Evolutionary conservation across 1,284 basidiomycete species (phyloP), one percentile per base, ranked within the genome.

Genomic region (Sphaerobolus stellatus): DNA sequence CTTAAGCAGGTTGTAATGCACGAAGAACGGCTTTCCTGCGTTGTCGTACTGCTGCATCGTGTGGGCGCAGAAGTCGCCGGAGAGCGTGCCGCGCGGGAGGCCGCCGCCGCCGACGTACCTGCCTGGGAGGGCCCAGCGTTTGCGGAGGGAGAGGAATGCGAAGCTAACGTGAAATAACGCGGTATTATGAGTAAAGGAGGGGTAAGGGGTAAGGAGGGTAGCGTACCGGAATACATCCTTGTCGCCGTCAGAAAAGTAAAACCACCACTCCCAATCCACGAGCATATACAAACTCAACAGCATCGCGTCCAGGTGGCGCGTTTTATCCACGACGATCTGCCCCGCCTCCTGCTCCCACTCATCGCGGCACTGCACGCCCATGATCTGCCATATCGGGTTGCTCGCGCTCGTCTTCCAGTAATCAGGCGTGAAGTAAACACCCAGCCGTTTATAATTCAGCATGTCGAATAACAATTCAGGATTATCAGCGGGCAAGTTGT

Each of bases 81-180:
- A 66, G 4, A 30, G n/a, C 25, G 52, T 54, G 30, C 31, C 52
- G n/a, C 34, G 46, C 7, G 52, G 52, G 24, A 54, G 52, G 5
- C 52, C 52, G 25, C 52, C 52, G n/a, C 52, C 52, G 14, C 52
- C 52, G 13, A 54, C 52, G 60, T 71, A 75, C 4, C 74, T 67
- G 1, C 75, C 75, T 0, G 77, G 76, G 3, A 75, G 68, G 6
- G 68, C 76, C 76, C 76, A 79, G 25, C 76, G 69, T 57, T 79
- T 79, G 8, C 76, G 64, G 1, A 79, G 65, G 3, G 71, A 68
- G 9, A 76, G 65, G 57, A 76, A 61, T 0, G 74, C 71, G 66
- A 72, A 66, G 20, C 62, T 55, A 34, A 18, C 16, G 36, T 48
- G 54, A 47, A 11, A 13, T 1, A 13, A 5, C n/a, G 11, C 5